Base-by-base conservation (phyloP, 495 filamentous ascomycete genomes). In the Chaetomium tenue region DNA sequence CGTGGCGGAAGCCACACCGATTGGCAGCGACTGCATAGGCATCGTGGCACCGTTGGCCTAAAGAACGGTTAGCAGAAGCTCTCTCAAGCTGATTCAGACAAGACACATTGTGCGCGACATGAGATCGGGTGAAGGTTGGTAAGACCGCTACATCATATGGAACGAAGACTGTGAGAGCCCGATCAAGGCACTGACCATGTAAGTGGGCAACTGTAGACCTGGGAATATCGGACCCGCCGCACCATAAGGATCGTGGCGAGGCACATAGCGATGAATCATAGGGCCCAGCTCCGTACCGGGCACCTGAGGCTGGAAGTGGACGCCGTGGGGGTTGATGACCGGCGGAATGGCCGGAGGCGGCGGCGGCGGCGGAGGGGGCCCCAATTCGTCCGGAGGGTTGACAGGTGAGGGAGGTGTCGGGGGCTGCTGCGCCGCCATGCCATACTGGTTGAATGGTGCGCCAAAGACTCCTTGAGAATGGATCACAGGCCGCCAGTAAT, bases 231-330 rank as follows among this genome's bases (percentile, higher is more conserved):
- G 23, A 18, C 22, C 44, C 15, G 44, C 6, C 46, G 18, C 63
- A 53, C 46, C 58, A 20, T 46, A 22, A 39, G 56, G 42, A 39
- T 84, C 82, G 20, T 69, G 67, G 7, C 80, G 77, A 22, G 81
- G 81, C 25, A 78, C 74, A 56, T 81, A 83, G 22, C 70, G 75
- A 53, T 83, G 77, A 15, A 72, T 50, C 47, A 77, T 76, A 7
- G 77, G 72, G 1, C 81, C 82, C 60, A 71, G 69, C 33, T 74
- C 76, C 23, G 81, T 82, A 33, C 78, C 76, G 33, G 76, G 76
- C 20, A 79, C 77, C 23, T 79, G 80, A 2, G 81, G 82, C 58
- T 82, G 78, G 61, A 75, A 81, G 71, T 79, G 75, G 23, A 73
- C 63, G 65, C 76, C 69, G 15, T 47, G 55, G 16, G 61, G 51